Base-by-base conservation (phyloP, 345 rosid genomes). In the Sapria himalayana region DNA sequence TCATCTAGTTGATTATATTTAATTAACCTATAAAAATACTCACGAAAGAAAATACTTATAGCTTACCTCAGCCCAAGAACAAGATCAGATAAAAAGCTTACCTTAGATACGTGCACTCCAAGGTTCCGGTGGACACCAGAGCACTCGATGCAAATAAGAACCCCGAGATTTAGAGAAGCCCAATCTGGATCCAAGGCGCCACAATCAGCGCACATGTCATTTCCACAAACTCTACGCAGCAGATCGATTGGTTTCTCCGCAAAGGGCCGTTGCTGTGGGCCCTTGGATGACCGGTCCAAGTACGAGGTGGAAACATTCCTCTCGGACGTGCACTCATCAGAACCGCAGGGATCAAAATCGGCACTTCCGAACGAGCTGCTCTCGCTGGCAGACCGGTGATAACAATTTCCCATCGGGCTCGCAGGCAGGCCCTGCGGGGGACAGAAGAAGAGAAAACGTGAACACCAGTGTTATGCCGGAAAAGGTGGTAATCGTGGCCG, bases 71-170 rank as follows among this genome's bases (percentile, higher is more conserved):
- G n/a, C n/a, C n/a, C n/a, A n/a, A n/a, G n/a, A n/a, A n/a, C n/a
- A n/a, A n/a, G n/a, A n/a, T n/a, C n/a, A n/a, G n/a, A n/a, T n/a
- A n/a, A n/a, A n/a, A n/a, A n/a, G n/a, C 5, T 55, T 64, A 76
- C 99, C 93, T 91, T 91, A 13, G 99, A 91, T 50, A 91, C 63
- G 50, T 91, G 99, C 19, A 84, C 99, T 50, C 96, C 96, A 51
- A 91, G 99, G 63, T 91, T 91, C 29, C 96, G 89, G 44, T 91
- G 99, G 66, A 91, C 94, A 51, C 99, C 96, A 50, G 99, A 91
- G 59, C 99, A 91, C 44, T 84, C 94, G 2, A 91, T 91, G 69
- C 99, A 91, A 67, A 91, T 74, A 59, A 84, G 99, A 65, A 91
- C 76, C 15, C 96, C 96, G 2, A 84, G 70, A 55, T 91, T 84